Conservation (phyloP, 2,329 filamentous ascomycete genomes). For the Trichothecium sympodiale region DNA sequence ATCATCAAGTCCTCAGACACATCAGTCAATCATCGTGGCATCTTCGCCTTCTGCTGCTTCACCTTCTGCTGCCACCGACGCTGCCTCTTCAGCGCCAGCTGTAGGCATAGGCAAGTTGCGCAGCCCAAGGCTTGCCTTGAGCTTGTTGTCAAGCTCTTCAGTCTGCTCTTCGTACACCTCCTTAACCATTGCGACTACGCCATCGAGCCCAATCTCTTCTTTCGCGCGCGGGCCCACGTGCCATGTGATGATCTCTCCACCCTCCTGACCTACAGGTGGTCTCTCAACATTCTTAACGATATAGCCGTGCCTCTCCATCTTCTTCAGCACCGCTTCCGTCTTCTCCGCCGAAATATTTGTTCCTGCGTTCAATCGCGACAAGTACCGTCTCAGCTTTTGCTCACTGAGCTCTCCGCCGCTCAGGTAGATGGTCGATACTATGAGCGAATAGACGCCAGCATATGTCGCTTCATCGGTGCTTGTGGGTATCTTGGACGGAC, state of each 20-base stretch:
- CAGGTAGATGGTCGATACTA: constrained; percentile 68
- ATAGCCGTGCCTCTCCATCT: constrained; percentile 75
- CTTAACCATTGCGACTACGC: constrained; percentile 60
- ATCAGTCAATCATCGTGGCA: no score
- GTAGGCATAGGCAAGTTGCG: constrained; percentile 12
- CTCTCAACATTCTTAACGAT: constrained; percentile 63
- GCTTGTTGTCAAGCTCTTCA: constrained; percentile 45
- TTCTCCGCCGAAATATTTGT: constrained; percentile 63
- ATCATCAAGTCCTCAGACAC: no score
- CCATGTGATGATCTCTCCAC: constrained; percentile 71
- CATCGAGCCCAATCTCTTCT: constrained; percentile 70
- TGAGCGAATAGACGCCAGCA: constrained; percentile 66
- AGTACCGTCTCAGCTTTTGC: constrained; percentile 64
- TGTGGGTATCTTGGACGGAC: constrained; percentile 56
- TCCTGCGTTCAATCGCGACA: constrained; percentile 65
- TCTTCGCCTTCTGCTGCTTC: neutral
- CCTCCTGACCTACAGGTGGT: constrained; percentile 37
- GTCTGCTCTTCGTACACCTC: constrained; percentile 44
- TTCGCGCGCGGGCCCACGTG: constrained; percentile 76
- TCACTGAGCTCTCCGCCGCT: constrained; percentile 66
- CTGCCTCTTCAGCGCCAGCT: constrained; percentile 13
- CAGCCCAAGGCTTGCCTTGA: constrained; percentile 52
- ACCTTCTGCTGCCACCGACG: constrained; percentile 1
- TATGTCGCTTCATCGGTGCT: constrained; percentile 66
- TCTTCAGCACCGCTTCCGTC: constrained; percentile 63